Percentiles rank a stretch among this genome's conserved stretches.
These are phyloP conservation scores for Mallotus japonicus DNA, from an alignment of 441 rosid species.

Conservation along the genomic window DNA sequence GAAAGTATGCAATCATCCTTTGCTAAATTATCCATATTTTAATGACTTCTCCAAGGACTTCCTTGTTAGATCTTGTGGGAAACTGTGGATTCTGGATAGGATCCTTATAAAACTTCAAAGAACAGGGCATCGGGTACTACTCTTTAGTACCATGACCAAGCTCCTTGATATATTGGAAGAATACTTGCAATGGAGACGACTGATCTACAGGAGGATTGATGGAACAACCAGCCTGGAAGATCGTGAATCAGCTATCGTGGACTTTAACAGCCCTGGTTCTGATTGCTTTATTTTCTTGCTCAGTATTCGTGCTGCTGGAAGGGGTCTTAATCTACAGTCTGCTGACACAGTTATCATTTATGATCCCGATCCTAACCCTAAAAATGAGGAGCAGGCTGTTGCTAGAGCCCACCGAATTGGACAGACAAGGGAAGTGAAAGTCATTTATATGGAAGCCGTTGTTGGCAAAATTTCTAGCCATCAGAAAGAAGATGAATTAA, in stretches of 20 bases:
- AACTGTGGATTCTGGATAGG: constrained; percentile 94
- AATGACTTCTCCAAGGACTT: constrained; percentile 85
- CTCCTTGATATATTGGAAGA: constrained; percentile 99
- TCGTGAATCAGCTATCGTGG: constrained; percentile 99
- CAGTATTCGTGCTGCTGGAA: constrained; percentile 99
- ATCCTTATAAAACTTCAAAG: constrained; percentile 92
- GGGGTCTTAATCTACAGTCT: constrained; percentile 99
- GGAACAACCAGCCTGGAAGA: constrained; percentile 99
- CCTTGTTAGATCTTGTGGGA: constrained; percentile 95
- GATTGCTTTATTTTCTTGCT: constrained; percentile 97
- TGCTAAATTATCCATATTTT: constrained; percentile 93
- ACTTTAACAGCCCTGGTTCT: constrained; percentile 80
- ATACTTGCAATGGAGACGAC: constrained; percentile 92
- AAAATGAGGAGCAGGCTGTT: constrained; percentile 99
- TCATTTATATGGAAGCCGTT: constrained; percentile 99
- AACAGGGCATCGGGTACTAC: constrained; percentile 95
- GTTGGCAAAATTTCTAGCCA: constrained; percentile 88
- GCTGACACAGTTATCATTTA: constrained; percentile 98
- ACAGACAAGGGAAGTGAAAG: constrained; percentile 96
- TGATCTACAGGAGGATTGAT: constrained; percentile 93
- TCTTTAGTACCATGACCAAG: constrained; percentile 99
- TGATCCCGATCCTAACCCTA: constrained; percentile 99
- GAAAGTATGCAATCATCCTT: constrained; percentile 96
- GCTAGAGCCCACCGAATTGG: constrained; percentile 99
- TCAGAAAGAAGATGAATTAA: constrained; percentile 92